A percentile compares a stretch with the other conserved stretches of the same genome.
These are phyloP conservation scores for Gautieria morchelliformis DNA, from an alignment of 768 basidiomycete genomes.

Conservation along the genomic window DNA sequence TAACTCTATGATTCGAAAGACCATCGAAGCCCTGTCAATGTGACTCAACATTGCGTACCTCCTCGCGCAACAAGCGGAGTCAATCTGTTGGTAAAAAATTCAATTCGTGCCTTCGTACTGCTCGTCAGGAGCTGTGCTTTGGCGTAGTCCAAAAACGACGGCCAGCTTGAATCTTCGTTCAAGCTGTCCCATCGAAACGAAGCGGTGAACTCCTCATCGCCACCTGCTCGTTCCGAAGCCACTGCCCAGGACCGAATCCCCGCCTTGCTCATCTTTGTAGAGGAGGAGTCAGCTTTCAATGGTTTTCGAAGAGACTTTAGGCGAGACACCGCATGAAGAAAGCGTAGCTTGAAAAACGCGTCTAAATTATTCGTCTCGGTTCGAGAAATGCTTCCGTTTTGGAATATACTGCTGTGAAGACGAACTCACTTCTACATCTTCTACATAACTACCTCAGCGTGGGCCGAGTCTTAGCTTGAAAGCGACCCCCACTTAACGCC, in stretches of 20 bases:
- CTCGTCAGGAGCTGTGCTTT: constrained; percentile 38
- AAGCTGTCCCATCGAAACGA: constrained; percentile 41
- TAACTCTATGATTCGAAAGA: constrained; percentile 37
- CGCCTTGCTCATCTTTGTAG: constrained; percentile 21
- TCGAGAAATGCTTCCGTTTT: too few species aligned
- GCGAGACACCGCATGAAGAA: neutral
- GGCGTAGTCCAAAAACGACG: constrained; percentile 42
- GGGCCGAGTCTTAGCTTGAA: too few species aligned
- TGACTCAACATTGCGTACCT: constrained; percentile 31
- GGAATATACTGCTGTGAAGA: too few species aligned
- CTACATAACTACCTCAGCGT: too few species aligned
- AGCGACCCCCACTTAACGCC: too few species aligned
- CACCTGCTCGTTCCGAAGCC: constrained; percentile 18
- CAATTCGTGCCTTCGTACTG: constrained; percentile 43
- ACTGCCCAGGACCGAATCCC: constrained; percentile 61
- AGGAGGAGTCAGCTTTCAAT: neutral
- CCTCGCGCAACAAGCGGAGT: constrained; percentile 44
- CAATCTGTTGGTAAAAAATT: constrained; percentile 58
- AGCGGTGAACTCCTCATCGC: constrained; percentile 22
- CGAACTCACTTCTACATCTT: too few species aligned
- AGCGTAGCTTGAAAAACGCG: too few species aligned
- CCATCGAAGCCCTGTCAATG: constrained; percentile 3
- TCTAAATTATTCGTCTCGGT: too few species aligned
- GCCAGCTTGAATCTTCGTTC: constrained; percentile 45
- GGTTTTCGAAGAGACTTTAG: neutral